These are phyloP conservation scores for Citrus sinensis DNA, from an alignment of 345 rosid species.

Conservation along the genomic window DNA sequence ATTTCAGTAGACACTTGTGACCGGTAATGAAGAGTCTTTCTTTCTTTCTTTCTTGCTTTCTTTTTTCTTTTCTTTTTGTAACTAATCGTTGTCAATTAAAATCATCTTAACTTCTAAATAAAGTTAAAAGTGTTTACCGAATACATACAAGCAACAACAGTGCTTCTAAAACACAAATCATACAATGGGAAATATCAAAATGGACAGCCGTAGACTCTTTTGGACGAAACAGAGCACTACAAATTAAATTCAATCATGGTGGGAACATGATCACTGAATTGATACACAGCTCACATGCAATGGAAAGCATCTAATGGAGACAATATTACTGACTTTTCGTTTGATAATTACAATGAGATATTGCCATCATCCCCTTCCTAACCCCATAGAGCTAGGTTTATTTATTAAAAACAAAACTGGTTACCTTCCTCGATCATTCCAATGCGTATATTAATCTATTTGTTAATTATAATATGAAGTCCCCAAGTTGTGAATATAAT, in stretches of 20 bases:
- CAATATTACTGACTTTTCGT: neutral
- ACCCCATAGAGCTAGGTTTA: neutral
- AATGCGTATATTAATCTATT: neutral
- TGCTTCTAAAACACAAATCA: no score
- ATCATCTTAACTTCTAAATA: no score
- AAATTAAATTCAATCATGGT: neutral
- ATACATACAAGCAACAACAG: no score
- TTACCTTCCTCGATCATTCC: neutral
- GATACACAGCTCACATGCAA: neutral
- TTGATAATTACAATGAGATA: neutral
- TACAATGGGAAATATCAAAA: no score
- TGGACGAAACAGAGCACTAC: neutral
- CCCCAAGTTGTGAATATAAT: neutral
- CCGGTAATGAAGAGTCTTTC: no score
- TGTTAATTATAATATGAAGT: no score
- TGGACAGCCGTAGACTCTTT: no score
- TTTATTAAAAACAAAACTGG: neutral
- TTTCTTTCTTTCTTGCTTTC: no score
- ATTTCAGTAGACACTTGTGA: no score
- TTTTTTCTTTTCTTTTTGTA: no score
- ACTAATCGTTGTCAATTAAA: no score
- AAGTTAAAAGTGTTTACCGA: no score
- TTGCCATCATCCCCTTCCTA: neutral
- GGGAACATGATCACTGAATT: neutral
- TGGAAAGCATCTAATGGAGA: neutral